Conservation (phyloP, 305 asterid genomes). For the Caryopteris hybrid region DNA sequence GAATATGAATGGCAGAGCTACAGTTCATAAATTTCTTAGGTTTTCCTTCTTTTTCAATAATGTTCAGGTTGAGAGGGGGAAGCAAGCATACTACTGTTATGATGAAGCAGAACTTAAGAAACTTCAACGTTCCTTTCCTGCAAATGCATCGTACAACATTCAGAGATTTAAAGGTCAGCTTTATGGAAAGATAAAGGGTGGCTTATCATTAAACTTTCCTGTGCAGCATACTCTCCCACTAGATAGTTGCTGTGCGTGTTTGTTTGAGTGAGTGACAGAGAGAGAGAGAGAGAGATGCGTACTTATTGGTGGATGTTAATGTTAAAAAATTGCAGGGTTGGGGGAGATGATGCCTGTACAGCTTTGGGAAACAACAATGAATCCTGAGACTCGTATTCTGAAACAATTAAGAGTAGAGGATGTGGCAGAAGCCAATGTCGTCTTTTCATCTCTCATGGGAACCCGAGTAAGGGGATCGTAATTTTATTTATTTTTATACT, state of each 20-base stretch:
- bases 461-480: constrained; percentile 49
- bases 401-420: constrained; percentile 84
- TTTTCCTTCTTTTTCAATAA: constrained; percentile 8
- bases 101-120: constrained; percentile 75
- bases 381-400: constrained; percentile 73
- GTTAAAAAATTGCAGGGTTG: constrained; percentile 52
- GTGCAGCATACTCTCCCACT: too few relatives aligned
- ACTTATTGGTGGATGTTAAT: not conserved
- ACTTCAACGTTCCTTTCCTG: constrained; percentile 65
- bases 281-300: not conserved
- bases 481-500: not conserved
- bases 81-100: constrained; percentile 75
- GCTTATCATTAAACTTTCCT: too few relatives aligned
- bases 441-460: constrained; percentile 97
- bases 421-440: constrained; percentile 83
- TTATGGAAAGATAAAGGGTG: not conserved
- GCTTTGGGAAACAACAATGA: constrained; percentile 95
- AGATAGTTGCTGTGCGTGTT: too few relatives aligned
- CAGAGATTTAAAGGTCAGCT: constrained; percentile 94
- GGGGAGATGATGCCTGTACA: constrained; percentile 99
- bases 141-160: constrained; percentile 89
- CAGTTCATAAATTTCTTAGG: constrained; percentile 3
- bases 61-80: constrained; percentile 90
- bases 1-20: not conserved
- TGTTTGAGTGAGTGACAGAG: too few relatives aligned